Percentiles rank a stretch among this genome's conserved stretches.
phyloP scores from a whole-genome alignment of 768 basidiomycete species.

The Collybiopsis confluens region DNA sequence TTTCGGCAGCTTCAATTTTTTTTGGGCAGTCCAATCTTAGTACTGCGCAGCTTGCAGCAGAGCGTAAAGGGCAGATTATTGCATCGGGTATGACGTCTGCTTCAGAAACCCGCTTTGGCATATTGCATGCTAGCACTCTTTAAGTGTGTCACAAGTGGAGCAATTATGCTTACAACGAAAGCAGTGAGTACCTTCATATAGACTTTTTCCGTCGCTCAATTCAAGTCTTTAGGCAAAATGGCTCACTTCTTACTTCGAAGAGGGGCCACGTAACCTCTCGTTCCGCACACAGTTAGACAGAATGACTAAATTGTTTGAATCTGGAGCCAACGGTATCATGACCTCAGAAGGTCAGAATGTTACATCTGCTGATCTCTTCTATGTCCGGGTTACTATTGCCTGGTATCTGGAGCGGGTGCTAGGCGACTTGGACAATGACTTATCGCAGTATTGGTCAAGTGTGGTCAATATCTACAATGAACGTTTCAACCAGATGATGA shows the following conservation, averaged over 20 bases:
- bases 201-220: no score
- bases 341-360: conserved; percentile 25
- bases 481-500: conserved; percentile 27
- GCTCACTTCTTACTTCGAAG: not conserved
- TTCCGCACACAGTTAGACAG: conserved; percentile 15
- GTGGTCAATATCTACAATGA: conserved; percentile 22
- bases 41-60: conserved; percentile 15
- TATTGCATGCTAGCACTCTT: conserved; percentile 20
- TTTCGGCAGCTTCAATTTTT: conserved; percentile 21
- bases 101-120: conserved; percentile 22
- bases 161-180: conserved; percentile 18
- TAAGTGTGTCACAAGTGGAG: conserved; percentile 10
- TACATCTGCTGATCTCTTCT: conserved; percentile 25
- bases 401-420: conserved; percentile 20
- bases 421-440: conserved; percentile 3
- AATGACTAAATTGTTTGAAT: conserved; percentile 16
- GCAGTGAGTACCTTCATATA: conserved; percentile 14
- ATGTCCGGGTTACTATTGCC: conserved; percentile 26
- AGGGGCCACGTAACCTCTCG: not conserved
- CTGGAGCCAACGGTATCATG: conserved; percentile 19
- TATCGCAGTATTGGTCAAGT: not conserved
- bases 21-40: conserved; percentile 25
- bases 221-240: not conserved
- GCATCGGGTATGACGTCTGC: conserved; percentile 18
- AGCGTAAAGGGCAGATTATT: conserved; percentile 16